Evolutionary conservation across 2,329 filamentous ascomycete species (phyloP).

Genomic region (Sporothrix euskadiensis): DNA sequence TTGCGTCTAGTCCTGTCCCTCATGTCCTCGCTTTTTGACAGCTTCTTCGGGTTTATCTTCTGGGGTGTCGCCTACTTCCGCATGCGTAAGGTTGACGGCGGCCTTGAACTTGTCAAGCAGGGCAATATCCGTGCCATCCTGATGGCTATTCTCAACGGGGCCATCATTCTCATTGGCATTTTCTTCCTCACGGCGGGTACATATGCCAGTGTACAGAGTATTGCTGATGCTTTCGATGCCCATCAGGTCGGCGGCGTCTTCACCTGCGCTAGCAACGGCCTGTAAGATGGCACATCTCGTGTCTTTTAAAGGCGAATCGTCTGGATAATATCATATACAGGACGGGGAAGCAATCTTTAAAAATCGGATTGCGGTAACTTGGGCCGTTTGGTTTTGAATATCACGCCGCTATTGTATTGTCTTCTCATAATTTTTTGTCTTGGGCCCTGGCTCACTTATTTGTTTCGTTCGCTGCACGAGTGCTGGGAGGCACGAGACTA

Average conservation of each 20-base stretch:
- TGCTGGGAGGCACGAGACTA: neutral
- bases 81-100: constrained; percentile 68
- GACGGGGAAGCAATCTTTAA: neutral
- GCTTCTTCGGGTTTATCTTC: constrained; percentile 94
- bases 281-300: constrained; percentile 43
- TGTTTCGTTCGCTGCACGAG: neutral
- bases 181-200: constrained; percentile 81
- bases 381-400: neutral
- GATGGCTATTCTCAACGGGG: constrained; percentile 66
- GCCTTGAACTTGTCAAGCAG: constrained; percentile 52
- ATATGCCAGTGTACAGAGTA: constrained; percentile 73
- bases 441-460: neutral
- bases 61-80: constrained; percentile 81
- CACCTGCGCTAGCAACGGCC: constrained; percentile 68
- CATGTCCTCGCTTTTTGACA: constrained; percentile 89
- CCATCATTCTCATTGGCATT: constrained; percentile 73
- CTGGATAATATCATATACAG: neutral
- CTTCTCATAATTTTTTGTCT: constrained; percentile 2
- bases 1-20: constrained; percentile 57
- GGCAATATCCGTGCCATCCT: constrained; percentile 54
- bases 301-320: neutral
- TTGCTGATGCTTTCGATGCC: constrained; percentile 68
- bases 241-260: constrained; percentile 71
- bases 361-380: neutral
- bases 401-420: neutral